These are phyloP conservation scores for Backusella westeae DNA, from an alignment of 192 early-diverging fungal species.

Conservation along the genomic window DNA sequence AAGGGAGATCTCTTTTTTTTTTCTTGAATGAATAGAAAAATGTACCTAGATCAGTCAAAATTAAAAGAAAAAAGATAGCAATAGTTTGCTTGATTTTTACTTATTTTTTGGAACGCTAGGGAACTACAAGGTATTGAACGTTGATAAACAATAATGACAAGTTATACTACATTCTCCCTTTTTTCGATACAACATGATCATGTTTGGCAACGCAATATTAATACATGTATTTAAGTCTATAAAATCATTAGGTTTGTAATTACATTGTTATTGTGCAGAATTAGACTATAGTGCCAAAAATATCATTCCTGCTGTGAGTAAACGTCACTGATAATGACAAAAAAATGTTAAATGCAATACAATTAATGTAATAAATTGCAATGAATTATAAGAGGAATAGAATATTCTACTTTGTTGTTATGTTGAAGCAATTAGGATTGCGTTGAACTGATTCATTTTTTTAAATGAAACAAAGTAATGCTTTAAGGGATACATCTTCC, in stretches of 20 bases:
- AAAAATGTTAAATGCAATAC: neutral
- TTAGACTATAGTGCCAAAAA: neutral
- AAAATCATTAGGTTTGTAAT: no score
- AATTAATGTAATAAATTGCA: neutral
- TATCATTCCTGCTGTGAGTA: neutral
- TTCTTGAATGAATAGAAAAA: no score
- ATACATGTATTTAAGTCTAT: neutral
- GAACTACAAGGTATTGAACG: no score
- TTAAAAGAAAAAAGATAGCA: no score
- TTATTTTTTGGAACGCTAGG: neutral
- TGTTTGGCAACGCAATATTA: neutral
- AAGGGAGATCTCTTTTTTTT: no score
- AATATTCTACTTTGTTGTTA: no score
- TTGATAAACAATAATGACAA: neutral
- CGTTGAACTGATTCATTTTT: no score
- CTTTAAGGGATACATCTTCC: neutral
- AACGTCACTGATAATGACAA: neutral
- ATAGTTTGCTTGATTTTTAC: no score
- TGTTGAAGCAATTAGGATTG: no score
- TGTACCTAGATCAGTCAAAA: no score
- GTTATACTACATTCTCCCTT: neutral
- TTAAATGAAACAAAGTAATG: neutral
- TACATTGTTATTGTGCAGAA: no score
- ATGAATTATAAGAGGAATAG: no score
- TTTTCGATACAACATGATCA: neutral